These are phyloP conservation scores for Penicillium olsonii DNA, from an alignment of 2,329 filamentous ascomycete species.

Conservation along the genomic window DNA sequence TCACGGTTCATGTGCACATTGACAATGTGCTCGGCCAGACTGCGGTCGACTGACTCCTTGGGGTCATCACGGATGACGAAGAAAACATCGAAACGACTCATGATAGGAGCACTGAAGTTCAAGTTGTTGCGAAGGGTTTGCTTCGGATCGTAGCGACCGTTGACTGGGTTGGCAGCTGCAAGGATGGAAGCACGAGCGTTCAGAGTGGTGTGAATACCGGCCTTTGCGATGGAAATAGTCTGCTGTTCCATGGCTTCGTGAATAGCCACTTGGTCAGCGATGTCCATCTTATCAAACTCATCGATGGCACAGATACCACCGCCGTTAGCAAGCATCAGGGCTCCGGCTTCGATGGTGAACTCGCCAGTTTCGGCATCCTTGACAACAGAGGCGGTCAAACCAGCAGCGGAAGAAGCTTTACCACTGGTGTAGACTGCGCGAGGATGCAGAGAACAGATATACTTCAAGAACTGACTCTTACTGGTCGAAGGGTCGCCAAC, in stretches of 20 bases:
- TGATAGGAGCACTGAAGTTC: constrained; percentile 98
- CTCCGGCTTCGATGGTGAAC: constrained; percentile 97
- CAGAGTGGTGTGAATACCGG: constrained; percentile 94
- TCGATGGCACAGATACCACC: constrained; percentile 98
- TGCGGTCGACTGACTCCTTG: constrained; percentile 86
- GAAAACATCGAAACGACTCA: constrained; percentile 98
- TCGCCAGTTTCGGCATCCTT: constrained; percentile 99
- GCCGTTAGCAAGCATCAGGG: constrained; percentile 86
- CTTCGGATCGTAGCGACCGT: constrained; percentile 93
- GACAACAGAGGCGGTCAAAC: constrained; percentile 93
- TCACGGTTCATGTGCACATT: constrained; percentile 90
- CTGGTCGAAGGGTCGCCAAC: constrained; percentile 96
- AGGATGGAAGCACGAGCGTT: constrained; percentile 95
- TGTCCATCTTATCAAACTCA: constrained; percentile 99
- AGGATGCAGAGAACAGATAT: constrained; percentile 94
- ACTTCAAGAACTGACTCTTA: constrained; percentile 98
- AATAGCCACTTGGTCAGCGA: constrained; percentile 94
- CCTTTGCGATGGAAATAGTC: constrained; percentile 98
- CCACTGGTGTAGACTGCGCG: constrained; percentile 96
- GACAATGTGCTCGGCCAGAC: constrained; percentile 92
- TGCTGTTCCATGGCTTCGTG: constrained; percentile 99
- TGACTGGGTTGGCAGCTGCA: constrained; percentile 92
- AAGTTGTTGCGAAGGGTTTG: constrained; percentile 90
- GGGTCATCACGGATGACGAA: constrained; percentile 97
- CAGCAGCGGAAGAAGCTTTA: constrained; percentile 94